Percentiles rank a stretch among this genome's conserved stretches.
Conservation (phyloP, 768 basidiomycete species). For the Kwoniella sp. region DNA sequence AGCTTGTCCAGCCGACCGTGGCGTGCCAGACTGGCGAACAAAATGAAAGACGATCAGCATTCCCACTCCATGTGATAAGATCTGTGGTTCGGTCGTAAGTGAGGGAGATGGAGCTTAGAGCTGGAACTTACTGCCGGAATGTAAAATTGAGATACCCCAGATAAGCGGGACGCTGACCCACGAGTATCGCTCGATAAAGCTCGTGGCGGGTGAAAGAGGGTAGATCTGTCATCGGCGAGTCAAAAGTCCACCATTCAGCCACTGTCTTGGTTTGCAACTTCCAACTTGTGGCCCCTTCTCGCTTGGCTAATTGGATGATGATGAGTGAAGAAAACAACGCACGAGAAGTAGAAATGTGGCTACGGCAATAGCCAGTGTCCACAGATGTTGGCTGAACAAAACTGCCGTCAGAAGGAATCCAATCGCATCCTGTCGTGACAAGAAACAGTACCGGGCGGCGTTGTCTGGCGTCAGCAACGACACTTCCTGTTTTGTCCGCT, state of each 20-base stretch:
- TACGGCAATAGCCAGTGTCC: slow-evolving; percentile 52
- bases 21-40: slow-evolving; percentile 40
- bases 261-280: too few species aligned
- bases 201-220: slow-evolving; percentile 45
- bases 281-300: too few species aligned
- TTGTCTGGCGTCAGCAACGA: too few species aligned
- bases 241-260: too few species aligned
- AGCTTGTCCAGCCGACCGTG: slow-evolving; percentile 40
- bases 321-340: too few species aligned
- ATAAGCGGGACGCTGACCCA: slow-evolving; percentile 34
- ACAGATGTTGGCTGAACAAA: slow-evolving; percentile 54
- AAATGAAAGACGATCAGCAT: neutral
- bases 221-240: slow-evolving; percentile 37
- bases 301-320: too few species aligned
- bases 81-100: too few species aligned
- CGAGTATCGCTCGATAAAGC: slow-evolving; percentile 41
- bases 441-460: neutral
- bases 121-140: slow-evolving; percentile 46
- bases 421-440: slow-evolving; percentile 30
- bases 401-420: slow-evolving; percentile 49
- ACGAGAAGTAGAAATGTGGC: slow-evolving; percentile 52
- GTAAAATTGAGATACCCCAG: slow-evolving; percentile 39
- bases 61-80: too few species aligned
- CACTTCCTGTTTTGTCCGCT: too few species aligned
- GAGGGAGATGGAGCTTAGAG: neutral